These are phyloP conservation scores for Mimosa bimucronata DNA, from an alignment of 306 rosid species.

Conservation along the genomic window DNA sequence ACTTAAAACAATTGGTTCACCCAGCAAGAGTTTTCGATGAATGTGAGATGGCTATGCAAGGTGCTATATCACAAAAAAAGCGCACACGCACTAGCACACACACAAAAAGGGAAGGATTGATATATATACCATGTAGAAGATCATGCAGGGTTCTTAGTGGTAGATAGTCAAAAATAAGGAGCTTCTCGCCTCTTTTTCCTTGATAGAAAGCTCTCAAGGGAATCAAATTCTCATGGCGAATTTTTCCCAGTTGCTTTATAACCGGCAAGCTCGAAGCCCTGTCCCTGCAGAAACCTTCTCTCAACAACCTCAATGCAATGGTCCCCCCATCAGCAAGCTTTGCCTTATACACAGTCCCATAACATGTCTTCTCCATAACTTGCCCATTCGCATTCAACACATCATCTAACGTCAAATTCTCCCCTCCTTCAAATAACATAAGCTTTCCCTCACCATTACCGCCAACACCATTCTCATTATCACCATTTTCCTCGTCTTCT, in stretches of 20 bases:
- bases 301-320: slow-evolving; percentile 84
- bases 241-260: slow-evolving; percentile 83
- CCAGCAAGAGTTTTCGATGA: slow-evolving; percentile 3
- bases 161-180: slow-evolving; percentile 83
- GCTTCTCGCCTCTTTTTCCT: slow-evolving; percentile 97
- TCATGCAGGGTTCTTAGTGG: slow-evolving; percentile 80
- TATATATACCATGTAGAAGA: slow-evolving; percentile 69
- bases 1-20: not conserved
- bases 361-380: slow-evolving; percentile 93
- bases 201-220: slow-evolving; percentile 96
- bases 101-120: not conserved
- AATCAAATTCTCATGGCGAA: slow-evolving; percentile 92
- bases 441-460: slow-evolving; percentile 85
- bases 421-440: slow-evolving; percentile 86
- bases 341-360: slow-evolving; percentile 96
- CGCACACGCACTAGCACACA: not conserved
- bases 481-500: slow-evolving; percentile 48
- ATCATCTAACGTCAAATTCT: slow-evolving; percentile 90
- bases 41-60: slow-evolving; percentile 11
- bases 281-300: slow-evolving; percentile 95
- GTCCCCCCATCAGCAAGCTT: slow-evolving; percentile 93
- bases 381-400: slow-evolving; percentile 98
- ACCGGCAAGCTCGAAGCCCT: slow-evolving; percentile 70
- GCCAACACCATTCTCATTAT: slow-evolving; percentile 8
- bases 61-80: not conserved